Percentiles rank a stretch among this genome's conserved stretches.
Conservation (phyloP, 768 basidiomycete species). For the Macrolepiota albuminosa region DNA sequence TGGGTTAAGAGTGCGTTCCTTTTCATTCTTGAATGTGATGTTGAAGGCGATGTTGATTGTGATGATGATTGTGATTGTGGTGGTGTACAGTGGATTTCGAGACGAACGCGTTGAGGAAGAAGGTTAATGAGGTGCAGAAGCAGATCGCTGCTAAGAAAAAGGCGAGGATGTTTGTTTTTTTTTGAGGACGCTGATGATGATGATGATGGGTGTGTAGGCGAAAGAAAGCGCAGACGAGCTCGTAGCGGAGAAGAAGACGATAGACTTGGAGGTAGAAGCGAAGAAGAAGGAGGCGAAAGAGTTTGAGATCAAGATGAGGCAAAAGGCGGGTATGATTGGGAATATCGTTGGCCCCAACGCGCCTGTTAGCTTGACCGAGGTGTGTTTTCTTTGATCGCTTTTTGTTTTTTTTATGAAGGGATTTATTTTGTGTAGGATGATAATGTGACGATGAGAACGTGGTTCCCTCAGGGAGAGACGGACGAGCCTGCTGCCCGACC, state of each 20-base stretch:
- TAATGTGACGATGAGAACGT: conserved; percentile 75
- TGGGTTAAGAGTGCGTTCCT: conserved; percentile 86
- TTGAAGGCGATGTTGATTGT: too few relatives aligned
- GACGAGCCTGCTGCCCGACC: conserved; percentile 66
- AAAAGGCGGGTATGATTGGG: conserved; percentile 77
- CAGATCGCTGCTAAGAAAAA: conserved; percentile 94
- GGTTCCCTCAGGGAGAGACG: conserved; percentile 78
- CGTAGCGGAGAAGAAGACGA: conserved; percentile 74
- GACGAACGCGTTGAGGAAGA: conserved; percentile 68
- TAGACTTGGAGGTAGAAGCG: conserved; percentile 76
- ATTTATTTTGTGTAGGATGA: conserved; percentile 61
- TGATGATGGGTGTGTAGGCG: conserved; percentile 43
- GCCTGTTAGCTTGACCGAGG: conserved; percentile 87
- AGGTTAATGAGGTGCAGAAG: conserved; percentile 90
- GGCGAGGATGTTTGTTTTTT: conserved; percentile 32
- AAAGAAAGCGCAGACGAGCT: conserved; percentile 90
- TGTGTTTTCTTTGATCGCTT: conserved; percentile 21
- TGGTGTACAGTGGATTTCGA: conserved; percentile 78
- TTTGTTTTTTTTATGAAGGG: neutral
- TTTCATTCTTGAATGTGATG: too few relatives aligned
- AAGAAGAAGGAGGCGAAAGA: conserved; percentile 76
- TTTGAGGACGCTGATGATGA: neutral
- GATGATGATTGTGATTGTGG: too few relatives aligned
- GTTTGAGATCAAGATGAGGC: conserved; percentile 72
- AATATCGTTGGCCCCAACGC: conserved; percentile 89